Base-by-base conservation (phyloP, 768 basidiomycete genomes). In the Collybia nuda region DNA sequence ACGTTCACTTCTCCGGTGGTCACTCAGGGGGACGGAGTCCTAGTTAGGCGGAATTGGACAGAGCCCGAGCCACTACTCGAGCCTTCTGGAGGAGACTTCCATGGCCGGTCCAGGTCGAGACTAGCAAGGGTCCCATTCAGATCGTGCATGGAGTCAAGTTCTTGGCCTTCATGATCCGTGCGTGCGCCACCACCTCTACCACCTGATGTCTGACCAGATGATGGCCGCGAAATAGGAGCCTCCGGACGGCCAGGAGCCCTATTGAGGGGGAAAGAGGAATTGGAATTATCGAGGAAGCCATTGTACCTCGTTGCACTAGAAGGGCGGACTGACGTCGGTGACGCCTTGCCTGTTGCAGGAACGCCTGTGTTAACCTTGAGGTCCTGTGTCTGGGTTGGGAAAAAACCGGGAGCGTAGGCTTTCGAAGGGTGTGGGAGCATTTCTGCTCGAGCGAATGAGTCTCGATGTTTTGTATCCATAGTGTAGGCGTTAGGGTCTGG, bases 51-150 rank as follows among this genome's bases (percentile, higher is more conserved):
- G 47, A 49, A 52, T 14, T 61, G 58, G 18, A 50, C 46, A 23
- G 50, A 23, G 24, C 58, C 54, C 32, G 50, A 15, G 37, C 53
- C 57, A 11, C 49, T 52, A 26, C 40, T 48, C 14, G 54, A 44
- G 21, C 47, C 48, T 28, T 67, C 63, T 3, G 49, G 24, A 15
- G 60, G 47, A 15, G 61, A 47, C 54, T 61, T 67, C 65, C 66
- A 67, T 12, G 66, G 59, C 22, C 67, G 64, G 59, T 84, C 85
- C 50, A 91, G 68, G 55, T 89, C 78, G 14, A 91, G 78, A 63
- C 84, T 88, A 28, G 89, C 86, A 35, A 92, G 74, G 23, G 85
- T 88, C 18, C 86, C 85, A 58, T 88, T 90, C 46, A 92, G 66
- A 65, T 90, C 88, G 35, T 81, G 80, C 56, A 91, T 77, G 24